Conservation (phyloP, 257 asterid species). For the Solanum raphanifolium region DNA sequence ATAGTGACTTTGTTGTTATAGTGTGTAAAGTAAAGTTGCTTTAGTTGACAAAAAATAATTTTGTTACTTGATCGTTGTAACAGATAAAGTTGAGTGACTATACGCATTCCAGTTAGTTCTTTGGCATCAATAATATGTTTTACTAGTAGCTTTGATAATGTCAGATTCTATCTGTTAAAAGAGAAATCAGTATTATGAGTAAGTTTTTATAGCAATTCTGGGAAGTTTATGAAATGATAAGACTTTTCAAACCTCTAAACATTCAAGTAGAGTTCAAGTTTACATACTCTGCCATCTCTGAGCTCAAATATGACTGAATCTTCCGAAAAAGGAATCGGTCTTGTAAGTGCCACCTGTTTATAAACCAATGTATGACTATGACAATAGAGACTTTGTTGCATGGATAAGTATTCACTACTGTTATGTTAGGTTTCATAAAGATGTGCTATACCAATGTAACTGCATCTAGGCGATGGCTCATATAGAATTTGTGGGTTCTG, state of each 20-base stretch:
- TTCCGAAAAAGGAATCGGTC: conserved; percentile 62
- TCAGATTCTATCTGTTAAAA: neutral
- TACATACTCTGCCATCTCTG: conserved; percentile 78
- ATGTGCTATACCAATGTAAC: neutral
- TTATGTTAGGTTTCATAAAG: neutral
- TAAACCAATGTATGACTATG: neutral
- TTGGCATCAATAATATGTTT: neutral
- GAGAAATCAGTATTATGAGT: neutral
- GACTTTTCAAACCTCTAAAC: neutral
- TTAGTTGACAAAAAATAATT: neutral
- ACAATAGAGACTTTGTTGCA: neutral
- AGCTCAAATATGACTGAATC: conserved; percentile 69
- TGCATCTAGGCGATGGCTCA: neutral
- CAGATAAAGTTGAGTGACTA: neutral
- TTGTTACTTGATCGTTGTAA: neutral
- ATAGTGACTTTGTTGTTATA: neutral
- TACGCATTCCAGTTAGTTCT: neutral
- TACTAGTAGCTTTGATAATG: neutral
- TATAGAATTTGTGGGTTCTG: neutral
- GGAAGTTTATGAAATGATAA: neutral
- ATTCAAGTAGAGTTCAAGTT: neutral
- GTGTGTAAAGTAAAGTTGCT: neutral
- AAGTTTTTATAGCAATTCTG: neutral
- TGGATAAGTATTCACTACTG: neutral
- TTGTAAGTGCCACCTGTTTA: conserved; percentile 51